Base-by-base conservation (phyloP, 495 filamentous ascomycete genomes). In the Penicillium bovifimosum region DNA sequence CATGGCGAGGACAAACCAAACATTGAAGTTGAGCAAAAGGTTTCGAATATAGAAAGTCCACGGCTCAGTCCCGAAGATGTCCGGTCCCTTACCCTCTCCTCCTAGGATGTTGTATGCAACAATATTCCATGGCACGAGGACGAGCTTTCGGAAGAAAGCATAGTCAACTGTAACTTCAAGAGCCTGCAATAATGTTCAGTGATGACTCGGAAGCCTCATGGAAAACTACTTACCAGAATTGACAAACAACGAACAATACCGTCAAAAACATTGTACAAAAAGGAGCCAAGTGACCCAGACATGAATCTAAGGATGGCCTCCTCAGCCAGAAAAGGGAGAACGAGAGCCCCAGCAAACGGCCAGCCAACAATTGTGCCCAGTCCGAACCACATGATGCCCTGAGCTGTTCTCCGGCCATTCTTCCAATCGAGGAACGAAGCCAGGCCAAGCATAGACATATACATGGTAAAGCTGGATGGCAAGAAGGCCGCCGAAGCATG, bases 21-120 rank as follows among this genome's bases (percentile, higher is more conserved):
- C 64, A 59, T 96, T 96, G 79, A 97, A 97, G 73, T 99, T 99
- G 52, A 99, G 75, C 20, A 86, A 69, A 14, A 97, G 78, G 62
- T 99, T 99, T 59, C 84, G 85, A 55, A 96, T 74, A 67, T 99
- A 99, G 68, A 97, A 99, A 35, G 88, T 84, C 95, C 93, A 96
- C 28, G 92, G 90, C 62, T 99, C 95, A 16, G 88, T 95, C 24
- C 95, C 95, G 63, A 96, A 99, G 48, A 99, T 93, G 44, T 93
- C 79, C 1, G 95, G 95, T 0, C 95, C 95, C 64, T 78, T 79
- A 36, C 82, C 85, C 6, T 83, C 74, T 2, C 80, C 83, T 45
- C 86, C 86, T 60, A 97, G 89, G 29, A 99, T 79, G 66, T 99
- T 99, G 76, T 99, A 99, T 51, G 86, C 80, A 52, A 97, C 83